A percentile compares a stretch with the other conserved stretches of the same genome.
These are phyloP conservation scores for Penicillium ucsense DNA, from an alignment of 495 filamentous ascomycete genomes.

Conservation along the genomic window DNA sequence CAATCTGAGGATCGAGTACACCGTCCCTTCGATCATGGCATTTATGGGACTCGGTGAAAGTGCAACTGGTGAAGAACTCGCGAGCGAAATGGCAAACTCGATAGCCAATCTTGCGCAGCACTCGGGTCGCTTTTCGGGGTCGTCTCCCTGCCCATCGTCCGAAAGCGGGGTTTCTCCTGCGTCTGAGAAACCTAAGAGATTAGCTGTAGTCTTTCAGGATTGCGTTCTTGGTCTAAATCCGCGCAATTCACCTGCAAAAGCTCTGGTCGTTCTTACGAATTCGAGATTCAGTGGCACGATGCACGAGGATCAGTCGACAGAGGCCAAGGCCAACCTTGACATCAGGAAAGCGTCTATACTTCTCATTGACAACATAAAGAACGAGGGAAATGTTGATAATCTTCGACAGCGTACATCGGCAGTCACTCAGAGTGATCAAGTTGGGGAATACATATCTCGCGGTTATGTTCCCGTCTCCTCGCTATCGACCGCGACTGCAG, in stretches of 20 bases:
- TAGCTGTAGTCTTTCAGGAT: conserved; percentile 68
- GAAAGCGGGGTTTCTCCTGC: conserved; percentile 7
- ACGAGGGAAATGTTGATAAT: conserved; percentile 37
- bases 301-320: conserved; percentile 49
- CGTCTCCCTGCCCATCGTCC: conserved; percentile 9
- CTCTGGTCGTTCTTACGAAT: conserved; percentile 68
- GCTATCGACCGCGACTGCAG: conserved; percentile 67
- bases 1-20: conserved; percentile 76
- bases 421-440: conserved; percentile 46
- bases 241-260: conserved; percentile 60
- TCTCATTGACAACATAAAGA: conserved; percentile 65
- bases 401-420: conserved; percentile 36
- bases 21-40: conserved; percentile 69
- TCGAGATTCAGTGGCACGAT: conserved; percentile 54
- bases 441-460: conserved; percentile 51
- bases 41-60: conserved; percentile 60
- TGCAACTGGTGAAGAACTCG: conserved; percentile 61
- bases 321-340: conserved; percentile 51
- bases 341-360: conserved; percentile 73
- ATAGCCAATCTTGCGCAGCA: conserved; percentile 63
- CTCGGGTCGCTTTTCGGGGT: conserved; percentile 10
- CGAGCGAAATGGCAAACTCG: conserved; percentile 66
- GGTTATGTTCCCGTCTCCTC: conserved; percentile 81
- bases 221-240: conserved; percentile 83
- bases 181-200: conserved; percentile 44